Evolutionary conservation across 768 basidiomycete genomes (phyloP).

Genomic region (Leccinum imitatum): DNA sequence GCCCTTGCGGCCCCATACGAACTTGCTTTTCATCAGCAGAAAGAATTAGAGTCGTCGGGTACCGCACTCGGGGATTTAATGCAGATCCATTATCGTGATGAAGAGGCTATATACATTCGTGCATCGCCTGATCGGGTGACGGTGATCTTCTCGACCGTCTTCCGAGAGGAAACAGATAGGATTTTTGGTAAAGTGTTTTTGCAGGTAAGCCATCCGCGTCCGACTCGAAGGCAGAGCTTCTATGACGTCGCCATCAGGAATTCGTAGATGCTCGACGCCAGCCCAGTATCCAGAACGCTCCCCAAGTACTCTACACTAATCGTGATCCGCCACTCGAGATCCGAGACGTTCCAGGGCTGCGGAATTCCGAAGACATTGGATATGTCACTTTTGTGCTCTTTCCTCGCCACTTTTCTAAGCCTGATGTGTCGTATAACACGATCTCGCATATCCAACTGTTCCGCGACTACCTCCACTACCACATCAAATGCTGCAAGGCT

Average conservation of each 20-base stretch:
- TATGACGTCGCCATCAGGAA: slow-evolving; percentile 55
- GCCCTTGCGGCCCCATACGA: slow-evolving; percentile 96
- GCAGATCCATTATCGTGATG: slow-evolving; percentile 92
- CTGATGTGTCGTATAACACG: slow-evolving; percentile 64
- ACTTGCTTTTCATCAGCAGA: slow-evolving; percentile 78
- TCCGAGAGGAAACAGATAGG: slow-evolving; percentile 95
- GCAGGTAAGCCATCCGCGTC: slow-evolving; percentile 56
- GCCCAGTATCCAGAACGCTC: slow-evolving; percentile 92
- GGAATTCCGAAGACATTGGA: slow-evolving; percentile 83
- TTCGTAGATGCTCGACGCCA: slow-evolving; percentile 97
- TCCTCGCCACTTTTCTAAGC: slow-evolving; percentile 89
- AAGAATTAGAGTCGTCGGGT: slow-evolving; percentile 74
- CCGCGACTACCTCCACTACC: slow-evolving; percentile 99
- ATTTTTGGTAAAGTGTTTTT: slow-evolving; percentile 98
- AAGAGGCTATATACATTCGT: slow-evolving; percentile 95
- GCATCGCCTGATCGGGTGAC: slow-evolving; percentile 95
- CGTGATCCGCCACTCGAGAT: slow-evolving; percentile 98
- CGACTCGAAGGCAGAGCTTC: background rate
- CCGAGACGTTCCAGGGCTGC: slow-evolving; percentile 77
- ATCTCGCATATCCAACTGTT: slow-evolving; percentile 96
- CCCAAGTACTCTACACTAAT: slow-evolving; percentile 93
- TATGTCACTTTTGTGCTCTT: slow-evolving; percentile 98
- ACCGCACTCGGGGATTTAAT: slow-evolving; percentile 78
- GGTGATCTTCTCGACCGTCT: slow-evolving; percentile 95
- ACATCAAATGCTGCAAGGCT: slow-evolving; percentile 98